phyloP scores from a whole-genome alignment of 805 yeast species.

The Lipomyces mesembrius region DNA sequence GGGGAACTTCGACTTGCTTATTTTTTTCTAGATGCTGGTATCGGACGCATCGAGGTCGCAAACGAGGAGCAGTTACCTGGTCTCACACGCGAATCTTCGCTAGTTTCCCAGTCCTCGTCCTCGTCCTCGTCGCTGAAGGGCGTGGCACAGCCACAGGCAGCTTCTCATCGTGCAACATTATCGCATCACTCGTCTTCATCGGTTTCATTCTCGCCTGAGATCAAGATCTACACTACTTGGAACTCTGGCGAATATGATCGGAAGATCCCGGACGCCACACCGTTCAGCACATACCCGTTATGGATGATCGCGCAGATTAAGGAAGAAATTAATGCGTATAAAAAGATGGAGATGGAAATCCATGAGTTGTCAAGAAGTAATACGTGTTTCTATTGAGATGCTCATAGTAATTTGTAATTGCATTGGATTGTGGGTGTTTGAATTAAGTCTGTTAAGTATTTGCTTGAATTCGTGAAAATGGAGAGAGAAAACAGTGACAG shows the following conservation, averaged over 20 bases:
- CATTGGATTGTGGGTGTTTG: not conserved
- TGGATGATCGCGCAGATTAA: constrained; percentile 81
- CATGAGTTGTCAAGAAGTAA: constrained; percentile 78
- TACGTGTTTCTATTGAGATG: constrained; percentile 74
- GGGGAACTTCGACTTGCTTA: not conserved
- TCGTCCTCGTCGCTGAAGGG: constrained; percentile 14
- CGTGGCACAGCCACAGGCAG: not conserved
- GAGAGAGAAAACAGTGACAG: not conserved
- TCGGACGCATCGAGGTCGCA: not conserved
- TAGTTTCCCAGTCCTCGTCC: constrained; percentile 22
- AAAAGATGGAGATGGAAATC: constrained; percentile 76
- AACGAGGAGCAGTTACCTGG: constrained; percentile 13
- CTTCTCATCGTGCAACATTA: no score
- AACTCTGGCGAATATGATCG: constrained; percentile 85
- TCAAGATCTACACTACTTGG: constrained; percentile 83
- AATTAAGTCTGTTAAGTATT: not conserved
- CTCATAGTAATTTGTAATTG: not conserved
- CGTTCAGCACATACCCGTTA: constrained; percentile 25
- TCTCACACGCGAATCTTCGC: constrained; percentile 24
- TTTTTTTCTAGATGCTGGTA: not conserved
- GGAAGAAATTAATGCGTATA: constrained; percentile 76
- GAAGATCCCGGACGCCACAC: constrained; percentile 33
- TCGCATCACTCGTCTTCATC: constrained; percentile 6
- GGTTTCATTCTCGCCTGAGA: constrained; percentile 77
- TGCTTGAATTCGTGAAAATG: not conserved